A percentile compares a stretch with the other conserved stretches of the same genome.
Evolutionary conservation across 495 filamentous ascomycete genomes (phyloP).

Genomic region (Jackrogersella minutella): DNA sequence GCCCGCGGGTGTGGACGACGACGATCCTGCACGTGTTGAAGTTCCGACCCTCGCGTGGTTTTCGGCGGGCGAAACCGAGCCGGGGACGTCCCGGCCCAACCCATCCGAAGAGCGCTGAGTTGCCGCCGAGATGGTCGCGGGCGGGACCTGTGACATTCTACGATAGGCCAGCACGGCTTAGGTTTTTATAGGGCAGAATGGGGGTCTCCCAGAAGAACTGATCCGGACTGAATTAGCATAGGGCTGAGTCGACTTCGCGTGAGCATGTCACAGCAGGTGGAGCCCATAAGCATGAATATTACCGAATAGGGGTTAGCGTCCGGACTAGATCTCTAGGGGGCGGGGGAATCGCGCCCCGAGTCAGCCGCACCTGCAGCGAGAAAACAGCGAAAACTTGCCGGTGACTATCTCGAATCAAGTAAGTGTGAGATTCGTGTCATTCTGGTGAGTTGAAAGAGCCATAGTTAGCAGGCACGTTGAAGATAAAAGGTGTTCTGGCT

Average conservation of each 20-base stretch:
- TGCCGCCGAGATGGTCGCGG: not conserved
- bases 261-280: not conserved
- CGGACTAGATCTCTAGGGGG: not conserved
- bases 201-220: not conserved
- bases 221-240: not conserved
- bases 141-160: conserved; percentile 14
- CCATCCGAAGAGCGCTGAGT: not conserved
- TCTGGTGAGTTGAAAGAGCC: not conserved
- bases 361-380: conserved; percentile 9
- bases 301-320: conserved; percentile 12
- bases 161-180: not conserved
- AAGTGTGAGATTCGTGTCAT: not conserved
- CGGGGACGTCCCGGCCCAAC: not conserved
- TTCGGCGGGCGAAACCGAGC: conserved; percentile 4
- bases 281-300: conserved; percentile 1
- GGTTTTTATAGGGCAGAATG: not conserved
- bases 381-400: conserved; percentile 20
- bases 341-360: conserved; percentile 23
- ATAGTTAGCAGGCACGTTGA: not conserved
- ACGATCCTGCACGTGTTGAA: not conserved
- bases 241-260: not conserved
- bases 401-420: not conserved
- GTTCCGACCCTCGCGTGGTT: conserved; percentile 8
- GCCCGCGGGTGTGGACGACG: not conserved
- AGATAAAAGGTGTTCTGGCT: not conserved